phyloP scores from a whole-genome alignment of 2,329 filamentous ascomycete genomes.

The Curvularia spicifera region DNA sequence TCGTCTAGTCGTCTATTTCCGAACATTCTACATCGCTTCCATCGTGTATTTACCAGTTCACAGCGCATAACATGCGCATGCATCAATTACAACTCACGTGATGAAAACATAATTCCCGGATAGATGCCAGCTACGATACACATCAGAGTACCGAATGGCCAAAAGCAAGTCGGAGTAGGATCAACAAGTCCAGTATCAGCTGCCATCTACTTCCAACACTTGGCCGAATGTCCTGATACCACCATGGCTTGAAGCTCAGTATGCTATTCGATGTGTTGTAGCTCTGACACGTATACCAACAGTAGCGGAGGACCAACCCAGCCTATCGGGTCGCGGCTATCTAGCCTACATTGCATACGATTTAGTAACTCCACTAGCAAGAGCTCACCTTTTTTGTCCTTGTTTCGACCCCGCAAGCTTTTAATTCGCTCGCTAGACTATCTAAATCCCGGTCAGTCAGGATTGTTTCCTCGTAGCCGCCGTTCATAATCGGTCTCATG shows the following conservation, averaged over 20 bases:
- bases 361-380: slow-evolving; percentile 23
- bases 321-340: slow-evolving; percentile 26
- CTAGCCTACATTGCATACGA: slow-evolving; percentile 2
- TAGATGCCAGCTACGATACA: background rate
- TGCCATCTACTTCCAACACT: slow-evolving; percentile 11
- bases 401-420: slow-evolving; percentile 16
- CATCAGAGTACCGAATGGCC: background rate
- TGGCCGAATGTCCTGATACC: slow-evolving; percentile 21
- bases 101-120: background rate
- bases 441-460: slow-evolving; percentile 10
- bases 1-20: slow-evolving; percentile 18
- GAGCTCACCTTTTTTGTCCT: slow-evolving; percentile 13
- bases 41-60: slow-evolving; percentile 13
- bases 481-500: slow-evolving; percentile 15
- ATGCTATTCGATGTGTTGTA: slow-evolving; percentile 17
- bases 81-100: slow-evolving; percentile 13
- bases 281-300: slow-evolving; percentile 29
- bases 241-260: slow-evolving; percentile 15
- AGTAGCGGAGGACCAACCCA: slow-evolving; percentile 14
- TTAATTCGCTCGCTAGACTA: slow-evolving; percentile 23
- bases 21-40: slow-evolving; percentile 10
- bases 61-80: slow-evolving; percentile 6
- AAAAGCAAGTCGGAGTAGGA: background rate
- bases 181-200: background rate
- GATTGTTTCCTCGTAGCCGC: slow-evolving; percentile 25